phyloP scores from a whole-genome alignment of 495 filamentous ascomycete genomes.

The Annulohypoxylon bovei region DNA sequence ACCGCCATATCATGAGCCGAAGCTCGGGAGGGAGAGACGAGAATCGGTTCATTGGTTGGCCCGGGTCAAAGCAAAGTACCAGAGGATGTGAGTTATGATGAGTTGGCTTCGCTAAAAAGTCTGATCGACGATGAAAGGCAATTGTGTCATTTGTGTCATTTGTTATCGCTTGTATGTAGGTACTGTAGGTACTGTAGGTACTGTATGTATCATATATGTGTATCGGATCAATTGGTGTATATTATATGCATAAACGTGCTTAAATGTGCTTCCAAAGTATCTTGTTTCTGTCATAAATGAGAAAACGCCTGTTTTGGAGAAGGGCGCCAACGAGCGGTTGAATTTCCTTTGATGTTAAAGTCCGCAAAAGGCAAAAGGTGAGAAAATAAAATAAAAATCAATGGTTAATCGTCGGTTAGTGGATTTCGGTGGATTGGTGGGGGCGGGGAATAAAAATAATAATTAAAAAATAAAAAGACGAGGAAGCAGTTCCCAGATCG shows the following conservation, averaged over 20 bases:
- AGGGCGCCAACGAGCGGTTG: conserved; percentile 23
- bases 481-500: conserved; percentile 24
- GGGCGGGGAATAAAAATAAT: conserved; percentile 25
- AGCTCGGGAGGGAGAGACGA: conserved; percentile 26
- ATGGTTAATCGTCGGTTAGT: background rate
- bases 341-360: background rate
- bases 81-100: conserved; percentile 11
- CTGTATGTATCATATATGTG: background rate
- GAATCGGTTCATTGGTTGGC: conserved; percentile 31
- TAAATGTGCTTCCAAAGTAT: no score
- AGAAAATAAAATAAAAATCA: background rate
- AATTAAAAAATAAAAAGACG: background rate
- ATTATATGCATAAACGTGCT: conserved; percentile 17
- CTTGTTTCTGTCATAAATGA: conserved; percentile 40
- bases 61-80: background rate
- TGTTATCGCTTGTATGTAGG: background rate
- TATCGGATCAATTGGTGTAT: background rate
- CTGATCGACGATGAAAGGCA: conserved; percentile 41
- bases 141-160: conserved; percentile 9
- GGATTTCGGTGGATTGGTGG: conserved; percentile 12
- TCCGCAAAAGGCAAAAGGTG: background rate
- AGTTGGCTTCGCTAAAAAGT: conserved; percentile 27
- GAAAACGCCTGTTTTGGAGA: conserved; percentile 29
- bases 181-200: no score
- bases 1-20: conserved; percentile 34